These are phyloP conservation scores for Trametes punicea DNA, from an alignment of 768 basidiomycete genomes.

Conservation along the genomic window DNA sequence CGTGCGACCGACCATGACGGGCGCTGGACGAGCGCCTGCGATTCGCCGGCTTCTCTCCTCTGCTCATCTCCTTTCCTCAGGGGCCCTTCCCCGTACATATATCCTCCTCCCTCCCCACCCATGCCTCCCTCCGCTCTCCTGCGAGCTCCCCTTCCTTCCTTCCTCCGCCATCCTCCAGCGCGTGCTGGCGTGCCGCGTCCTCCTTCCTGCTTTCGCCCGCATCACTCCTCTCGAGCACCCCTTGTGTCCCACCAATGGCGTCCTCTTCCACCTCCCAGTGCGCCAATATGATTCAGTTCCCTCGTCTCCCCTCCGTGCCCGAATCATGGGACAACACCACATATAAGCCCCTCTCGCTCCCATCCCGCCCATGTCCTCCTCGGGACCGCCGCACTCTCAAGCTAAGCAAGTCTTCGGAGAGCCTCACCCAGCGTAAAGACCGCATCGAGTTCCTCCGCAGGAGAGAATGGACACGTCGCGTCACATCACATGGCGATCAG, in stretches of 20 bases:
- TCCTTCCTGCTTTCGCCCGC: not conserved
- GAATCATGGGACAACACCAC: not conserved
- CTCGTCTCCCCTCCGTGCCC: slow-evolving; percentile 9
- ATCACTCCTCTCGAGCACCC: not conserved
- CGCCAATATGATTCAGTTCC: slow-evolving; percentile 18
- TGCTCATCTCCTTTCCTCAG: not conserved
- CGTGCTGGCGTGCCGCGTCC: not conserved
- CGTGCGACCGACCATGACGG: not conserved
- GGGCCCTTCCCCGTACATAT: not conserved
- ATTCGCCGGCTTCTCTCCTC: slow-evolving; percentile 6
- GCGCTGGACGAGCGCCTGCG: not conserved
- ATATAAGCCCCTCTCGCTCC: not conserved
- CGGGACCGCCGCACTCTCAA: slow-evolving; percentile 11
- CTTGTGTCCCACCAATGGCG: not conserved
- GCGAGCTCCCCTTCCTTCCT: not conserved
- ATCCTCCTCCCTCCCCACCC: not conserved
- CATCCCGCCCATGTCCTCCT: not conserved
- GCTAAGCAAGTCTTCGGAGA: slow-evolving; percentile 44
- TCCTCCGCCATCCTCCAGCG: not conserved
- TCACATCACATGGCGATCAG: slow-evolving; percentile 26
- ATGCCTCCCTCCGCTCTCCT: not conserved
- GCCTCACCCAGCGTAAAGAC: slow-evolving; percentile 43
- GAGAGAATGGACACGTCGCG: slow-evolving; percentile 41
- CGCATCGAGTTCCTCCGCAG: slow-evolving; percentile 51
- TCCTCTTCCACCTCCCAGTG: not conserved